Evolutionary conservation across 345 rosid genomes (phyloP), one percentile per base, ranked within the genome.

Genomic region (Hevea brasiliensis): DNA sequence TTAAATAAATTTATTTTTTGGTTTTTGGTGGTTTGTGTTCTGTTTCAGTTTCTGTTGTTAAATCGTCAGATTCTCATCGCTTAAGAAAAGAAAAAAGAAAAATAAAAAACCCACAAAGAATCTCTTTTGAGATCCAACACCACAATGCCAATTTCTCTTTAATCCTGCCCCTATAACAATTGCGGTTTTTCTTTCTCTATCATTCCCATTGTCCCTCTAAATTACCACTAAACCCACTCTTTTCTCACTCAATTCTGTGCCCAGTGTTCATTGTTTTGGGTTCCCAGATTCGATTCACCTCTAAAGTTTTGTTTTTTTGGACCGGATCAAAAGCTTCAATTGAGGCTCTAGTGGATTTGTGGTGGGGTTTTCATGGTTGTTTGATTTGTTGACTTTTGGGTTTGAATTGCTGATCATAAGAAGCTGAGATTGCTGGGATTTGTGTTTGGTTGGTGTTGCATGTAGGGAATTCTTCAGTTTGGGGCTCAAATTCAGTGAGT

Each of bases 321-420:
- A 57, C 65, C 67, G 73, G 86, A 85, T 85, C 87, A 81, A 81
- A 70, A 76, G 72, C 68, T 67, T 71, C 69, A 45, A 65, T 72
- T 82, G 55, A 40, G 55, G 66, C 37, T 32, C 55, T 67, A 18
- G 61, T 72, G 70, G 44, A n/a, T 54, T 67, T 79, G 12, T 68
- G 63, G 4, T 50, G 76, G 77, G 51, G 15, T 65, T 65, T 67
- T 74, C 48, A 37, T 21, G 67, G 61, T 70, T 11, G 53, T 69
- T 69, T 72, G 78, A 76, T 83, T 89, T 78, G 80, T 88, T 81
- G 86, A 81, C 84, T 82, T 79, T 71, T n/a, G 72, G 12, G 53
- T 78, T 45, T 74, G 67, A 76, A 26, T 74, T 77, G 67, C 53
- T 68, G 70, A 76, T 76, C 74, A 29, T 67, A 67, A 48, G 76